Evolutionary conservation across 2,329 filamentous ascomycete species (phyloP), one percentile per base, ranked within the genome.

Genomic region (Aspergillus terreus): DNA sequence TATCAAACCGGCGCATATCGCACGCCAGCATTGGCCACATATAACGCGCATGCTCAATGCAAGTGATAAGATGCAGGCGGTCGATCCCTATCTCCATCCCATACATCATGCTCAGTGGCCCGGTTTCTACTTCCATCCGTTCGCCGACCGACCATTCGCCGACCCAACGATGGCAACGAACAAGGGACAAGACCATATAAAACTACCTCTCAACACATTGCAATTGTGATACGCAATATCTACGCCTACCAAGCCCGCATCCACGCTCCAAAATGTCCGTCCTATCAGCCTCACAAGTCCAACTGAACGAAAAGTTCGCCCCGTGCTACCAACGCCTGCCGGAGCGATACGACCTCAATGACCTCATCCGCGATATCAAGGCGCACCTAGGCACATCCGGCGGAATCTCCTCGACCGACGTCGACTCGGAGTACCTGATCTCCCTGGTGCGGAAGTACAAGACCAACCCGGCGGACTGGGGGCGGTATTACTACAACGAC

Each of bases 321-420:
- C 35, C 14, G 2, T 35, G 19, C 50, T n/a, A 45, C 33, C 46
- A 41, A 21, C 43, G 15, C 12, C 21, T 43, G 21, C 25, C 46
- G 42, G n/a, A 46, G 11, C 15, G n/a, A n/a, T 54, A 54, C 43
- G 43, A 42, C 32, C 53, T 66, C 7, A 52, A 63, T 3, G 48
- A 62, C 30, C 59, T 68, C 0, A 51, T 67, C 9, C 51, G 58
- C 27, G 65, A 67, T 25, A 57, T 68, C 42, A 67, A 65, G 46
- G 14, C 49, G n/a, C 58, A 67, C 25, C 50, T 68, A 7, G 65
- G 65, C 5, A 48, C 55, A 6, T 59, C 60, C 1, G 56, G 58
- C 0, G 65, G 65, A 0, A 63, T 68, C n/a, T 61, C 58, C 1
- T 61, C 60, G 0, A 46, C 57, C 11, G 57, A 67, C 4, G 56